Evolutionary conservation across 1,284 basidiomycete species (phyloP).

Genomic region (Sporisorium reilianum): DNA sequence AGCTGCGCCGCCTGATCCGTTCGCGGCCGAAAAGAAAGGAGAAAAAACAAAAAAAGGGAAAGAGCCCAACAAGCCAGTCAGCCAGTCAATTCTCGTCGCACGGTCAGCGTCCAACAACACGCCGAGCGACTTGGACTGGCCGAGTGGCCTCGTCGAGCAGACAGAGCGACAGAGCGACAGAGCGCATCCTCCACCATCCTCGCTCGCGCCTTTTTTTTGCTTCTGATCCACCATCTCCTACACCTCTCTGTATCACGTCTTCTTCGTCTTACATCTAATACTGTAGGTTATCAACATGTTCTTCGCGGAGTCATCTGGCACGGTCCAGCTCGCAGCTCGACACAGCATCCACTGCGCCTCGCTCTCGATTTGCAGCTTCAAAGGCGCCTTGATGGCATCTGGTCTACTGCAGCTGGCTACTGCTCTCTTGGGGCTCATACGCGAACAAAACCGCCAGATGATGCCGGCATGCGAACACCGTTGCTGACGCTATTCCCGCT

Average conservation of each 20-base stretch:
- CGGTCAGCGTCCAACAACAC: slow-evolving; percentile 19
- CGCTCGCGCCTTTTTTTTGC: slow-evolving; percentile 1
- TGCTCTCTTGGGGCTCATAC: background rate
- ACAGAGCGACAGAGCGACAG: slow-evolving; percentile 5
- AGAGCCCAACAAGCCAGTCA: slow-evolving; percentile 24
- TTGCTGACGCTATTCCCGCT: background rate
- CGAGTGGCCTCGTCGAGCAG: background rate
- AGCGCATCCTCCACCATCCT: slow-evolving; percentile 29
- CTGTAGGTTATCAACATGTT: slow-evolving; percentile 10
- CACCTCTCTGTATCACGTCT: slow-evolving; percentile 19
- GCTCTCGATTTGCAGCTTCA: background rate
- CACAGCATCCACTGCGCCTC: background rate
- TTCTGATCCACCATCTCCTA: slow-evolving; percentile 27
- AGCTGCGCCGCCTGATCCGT: slow-evolving; percentile 27
- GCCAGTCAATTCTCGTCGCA: slow-evolving; percentile 26
- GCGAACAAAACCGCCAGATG: too few relatives aligned
- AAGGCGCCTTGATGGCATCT: background rate
- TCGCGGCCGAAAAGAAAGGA: slow-evolving; percentile 33
- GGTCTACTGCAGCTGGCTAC: background rate
- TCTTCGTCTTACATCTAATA: slow-evolving; percentile 18
- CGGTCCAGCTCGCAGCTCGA: background rate
- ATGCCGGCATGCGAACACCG: too few relatives aligned
- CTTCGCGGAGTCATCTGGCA: background rate
- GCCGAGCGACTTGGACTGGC: background rate
- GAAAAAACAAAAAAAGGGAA: background rate